These are phyloP conservation scores for Multifurca ochricompacta DNA, from an alignment of 768 basidiomycete species.

Conservation along the genomic window DNA sequence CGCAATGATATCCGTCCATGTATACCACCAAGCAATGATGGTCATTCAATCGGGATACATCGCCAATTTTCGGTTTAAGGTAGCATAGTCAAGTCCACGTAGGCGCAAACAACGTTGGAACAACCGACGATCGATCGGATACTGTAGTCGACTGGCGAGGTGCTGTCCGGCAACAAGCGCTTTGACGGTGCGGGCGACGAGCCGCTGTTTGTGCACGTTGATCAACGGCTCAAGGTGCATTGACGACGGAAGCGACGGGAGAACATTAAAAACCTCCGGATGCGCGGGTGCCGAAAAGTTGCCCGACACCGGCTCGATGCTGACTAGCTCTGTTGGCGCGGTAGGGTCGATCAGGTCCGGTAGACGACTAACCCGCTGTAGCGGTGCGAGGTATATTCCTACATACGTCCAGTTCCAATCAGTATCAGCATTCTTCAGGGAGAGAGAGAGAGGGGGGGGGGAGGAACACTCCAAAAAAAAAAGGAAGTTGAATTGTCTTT, in stretches of 20 bases:
- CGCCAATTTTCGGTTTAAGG: slow-evolving; percentile 41
- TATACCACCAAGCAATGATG: not conserved
- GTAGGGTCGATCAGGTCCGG: slow-evolving; percentile 83
- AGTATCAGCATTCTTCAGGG: no score
- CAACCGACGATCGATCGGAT: slow-evolving; percentile 63
- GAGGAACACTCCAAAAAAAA: no score
- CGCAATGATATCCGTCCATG: no score
- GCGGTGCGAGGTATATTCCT: slow-evolving; percentile 74
- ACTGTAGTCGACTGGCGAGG: slow-evolving; percentile 64
- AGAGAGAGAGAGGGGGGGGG: no score
- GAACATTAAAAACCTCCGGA: slow-evolving; percentile 70
- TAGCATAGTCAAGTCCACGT: slow-evolving; percentile 52
- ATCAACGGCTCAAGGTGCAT: slow-evolving; percentile 81
- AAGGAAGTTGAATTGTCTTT: no score
- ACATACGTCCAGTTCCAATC: not conserved
- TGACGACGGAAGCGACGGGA: slow-evolving; percentile 62
- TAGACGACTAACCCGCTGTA: slow-evolving; percentile 54
- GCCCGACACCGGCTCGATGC: slow-evolving; percentile 52
- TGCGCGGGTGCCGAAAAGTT: slow-evolving; percentile 63
- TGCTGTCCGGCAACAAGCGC: slow-evolving; percentile 77
- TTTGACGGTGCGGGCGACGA: slow-evolving; percentile 76
- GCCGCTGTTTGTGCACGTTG: slow-evolving; percentile 83
- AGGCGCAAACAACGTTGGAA: slow-evolving; percentile 70
- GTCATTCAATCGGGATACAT: slow-evolving; percentile 29
- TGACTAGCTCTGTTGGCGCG: slow-evolving; percentile 59